phyloP scores from a whole-genome alignment of 2,329 filamentous ascomycete genomes.

The Akanthomyces lecanii region DNA sequence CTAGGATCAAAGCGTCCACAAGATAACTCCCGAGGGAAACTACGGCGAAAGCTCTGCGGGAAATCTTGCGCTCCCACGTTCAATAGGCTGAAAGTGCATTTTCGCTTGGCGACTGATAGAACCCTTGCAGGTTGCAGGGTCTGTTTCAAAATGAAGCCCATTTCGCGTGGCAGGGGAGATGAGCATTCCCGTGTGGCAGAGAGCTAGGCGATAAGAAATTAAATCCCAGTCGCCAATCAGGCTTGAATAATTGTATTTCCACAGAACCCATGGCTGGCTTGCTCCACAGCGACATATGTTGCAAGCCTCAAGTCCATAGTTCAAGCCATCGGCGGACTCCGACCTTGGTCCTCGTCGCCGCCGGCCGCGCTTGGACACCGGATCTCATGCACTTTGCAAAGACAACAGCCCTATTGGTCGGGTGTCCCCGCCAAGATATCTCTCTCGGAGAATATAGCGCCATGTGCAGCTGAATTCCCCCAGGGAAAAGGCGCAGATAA shows the following conservation, averaged over 20 bases:
- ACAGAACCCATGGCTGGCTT: not conserved
- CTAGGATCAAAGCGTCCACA: too few species aligned
- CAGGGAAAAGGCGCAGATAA: not conserved
- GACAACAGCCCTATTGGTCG: not conserved
- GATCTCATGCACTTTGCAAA: not conserved
- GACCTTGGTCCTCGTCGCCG: not conserved
- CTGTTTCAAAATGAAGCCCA: too few species aligned
- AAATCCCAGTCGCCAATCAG: not conserved
- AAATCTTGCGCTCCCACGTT: too few species aligned
- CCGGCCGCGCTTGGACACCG: not conserved
- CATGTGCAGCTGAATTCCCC: not conserved
- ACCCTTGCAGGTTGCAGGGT: too few species aligned
- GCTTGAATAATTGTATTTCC: not conserved
- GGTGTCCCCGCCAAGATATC: not conserved
- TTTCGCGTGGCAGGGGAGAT: too few species aligned
- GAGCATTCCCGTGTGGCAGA: not conserved
- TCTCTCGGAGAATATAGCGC: not conserved
- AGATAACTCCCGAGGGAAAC: too few species aligned
- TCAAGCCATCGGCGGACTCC: slow-evolving; percentile 7
- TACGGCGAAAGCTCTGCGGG: too few species aligned
- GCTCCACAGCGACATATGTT: not conserved
- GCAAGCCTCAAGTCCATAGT: not conserved
- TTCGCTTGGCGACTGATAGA: too few species aligned
- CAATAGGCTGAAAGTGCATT: too few species aligned
- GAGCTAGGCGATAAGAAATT: not conserved